These are phyloP conservation scores for Theileria annulata DNA, from an alignment of 169 alveolate genomes.

Conservation along the genomic window DNA sequence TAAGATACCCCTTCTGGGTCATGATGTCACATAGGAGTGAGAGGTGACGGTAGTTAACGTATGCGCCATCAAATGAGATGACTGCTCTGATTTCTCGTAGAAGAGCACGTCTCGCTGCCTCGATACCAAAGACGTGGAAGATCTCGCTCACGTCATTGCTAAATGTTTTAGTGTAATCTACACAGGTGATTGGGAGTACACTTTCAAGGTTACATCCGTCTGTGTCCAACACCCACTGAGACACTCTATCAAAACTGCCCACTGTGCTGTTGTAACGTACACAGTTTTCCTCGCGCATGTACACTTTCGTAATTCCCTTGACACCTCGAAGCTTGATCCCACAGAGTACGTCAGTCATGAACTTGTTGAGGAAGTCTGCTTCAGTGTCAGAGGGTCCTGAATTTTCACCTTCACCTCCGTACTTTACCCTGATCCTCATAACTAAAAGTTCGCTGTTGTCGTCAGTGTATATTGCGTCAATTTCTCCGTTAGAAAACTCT, in stretches of 20 bases:
- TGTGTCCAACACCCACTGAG: conserved; percentile 98
- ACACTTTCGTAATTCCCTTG: conserved; percentile 91
- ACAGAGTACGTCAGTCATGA: conserved; percentile 85
- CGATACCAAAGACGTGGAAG: conserved; percentile 95
- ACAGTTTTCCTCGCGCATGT: conserved; percentile 93
- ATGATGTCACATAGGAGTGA: conserved; percentile 97
- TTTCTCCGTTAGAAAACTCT: conserved; percentile 87
- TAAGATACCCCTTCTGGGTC: conserved; percentile 99
- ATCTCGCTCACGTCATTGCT: conserved; percentile 98
- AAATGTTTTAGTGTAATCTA: conserved; percentile 91
- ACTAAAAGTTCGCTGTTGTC: conserved; percentile 95
- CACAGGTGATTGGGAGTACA: conserved; percentile 87
- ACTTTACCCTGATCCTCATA: conserved; percentile 90
- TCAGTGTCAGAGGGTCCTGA: conserved; percentile 80
- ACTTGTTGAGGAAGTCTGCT: conserved; percentile 83
- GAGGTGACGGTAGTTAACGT: conserved; percentile 98
- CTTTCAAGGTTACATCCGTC: conserved; percentile 97
- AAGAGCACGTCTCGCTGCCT: conserved; percentile 98
- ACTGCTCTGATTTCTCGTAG: conserved; percentile 93
- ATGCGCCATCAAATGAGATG: conserved; percentile 91
- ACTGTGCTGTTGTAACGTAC: conserved; percentile 84
- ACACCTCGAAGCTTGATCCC: conserved; percentile 82
- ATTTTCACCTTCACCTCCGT: conserved; percentile 58
- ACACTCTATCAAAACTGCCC: conserved; percentile 86
- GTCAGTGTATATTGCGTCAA: conserved; percentile 94